Base-by-base conservation (phyloP, 2,329 filamentous ascomycete genomes). In the Aspergillus sp. region DNA sequence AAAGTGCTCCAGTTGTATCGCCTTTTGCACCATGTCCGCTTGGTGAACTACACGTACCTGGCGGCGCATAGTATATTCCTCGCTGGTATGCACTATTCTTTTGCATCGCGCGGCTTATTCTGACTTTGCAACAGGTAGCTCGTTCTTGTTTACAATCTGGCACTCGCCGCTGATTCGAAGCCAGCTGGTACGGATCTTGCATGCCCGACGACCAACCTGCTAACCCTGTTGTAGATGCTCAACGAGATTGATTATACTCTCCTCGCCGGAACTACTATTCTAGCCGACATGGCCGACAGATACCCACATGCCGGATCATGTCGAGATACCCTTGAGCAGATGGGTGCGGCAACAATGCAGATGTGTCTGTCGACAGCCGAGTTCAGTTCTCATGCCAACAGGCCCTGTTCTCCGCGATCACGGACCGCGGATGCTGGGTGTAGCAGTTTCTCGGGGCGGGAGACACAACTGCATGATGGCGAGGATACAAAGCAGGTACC, bases 201-300 rank as follows among this genome's bases (percentile, higher is more conserved):
- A 7, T 24, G 10, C n/a, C 8, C 22, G 15, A 8, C 16, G 8
- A 13, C 14, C 10, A 13, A 6, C 12, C 8, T 15, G 13, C 11
- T 19, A n/a, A 15, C 15, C 4, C 36, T 24, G n/a, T 36, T 37
- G 34, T 40, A 72, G 69, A 84, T 81, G 5, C 82, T 94, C 64
- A 88, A 96, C 51, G 89, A 96, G 55, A 86, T 96, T n/a, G 89
- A 96, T 55, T 94, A 94, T 49, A 96, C 89, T 1, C 84, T 96
- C 6, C 69, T 95, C 29, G 86, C 88, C 6, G 89, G 88, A 13
- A 95, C 86, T 30, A 95, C 89, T 1, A 86, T 96, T 7, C 78
- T 96, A 26, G 81, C 78, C 4, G 91, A 95, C 52, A 71, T 96
- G 42, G 88, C 93, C 44, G 83, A 93, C 45, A 94, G 94, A 57